These are phyloP conservation scores for Thalassiosira profunda DNA, from an alignment of 108 stramenopile species.

Conservation along the genomic window DNA sequence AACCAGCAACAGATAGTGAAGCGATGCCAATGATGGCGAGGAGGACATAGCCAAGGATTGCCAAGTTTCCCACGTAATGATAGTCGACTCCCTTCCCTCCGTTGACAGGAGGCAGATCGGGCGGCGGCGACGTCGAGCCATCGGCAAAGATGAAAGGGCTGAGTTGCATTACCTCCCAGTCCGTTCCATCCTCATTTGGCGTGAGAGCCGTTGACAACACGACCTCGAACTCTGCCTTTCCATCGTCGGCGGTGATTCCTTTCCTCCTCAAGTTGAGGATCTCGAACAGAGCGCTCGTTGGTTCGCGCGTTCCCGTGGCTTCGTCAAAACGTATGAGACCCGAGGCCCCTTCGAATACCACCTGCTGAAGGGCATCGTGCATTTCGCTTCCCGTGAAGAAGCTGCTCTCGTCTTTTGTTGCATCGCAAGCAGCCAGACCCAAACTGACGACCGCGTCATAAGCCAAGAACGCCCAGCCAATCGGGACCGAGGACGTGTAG, in stretches of 20 bases:
- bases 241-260: conserved; percentile 13
- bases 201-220: too few species aligned
- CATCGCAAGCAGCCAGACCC: conserved; percentile 58
- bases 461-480: conserved; percentile 26
- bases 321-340: conserved; percentile 43
- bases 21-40: conserved; percentile 16
- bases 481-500: too few species aligned
- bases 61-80: too few species aligned
- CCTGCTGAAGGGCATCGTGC: conserved; percentile 29
- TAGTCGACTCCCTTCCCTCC: too few species aligned
- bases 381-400: conserved; percentile 48
- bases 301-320: conserved; percentile 50
- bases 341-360: conserved; percentile 48
- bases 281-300: conserved; percentile 30
- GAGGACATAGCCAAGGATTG: too few species aligned
- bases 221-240: conserved; percentile 12
- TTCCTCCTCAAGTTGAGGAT: conserved; percentile 54
- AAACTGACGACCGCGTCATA: conserved; percentile 66
- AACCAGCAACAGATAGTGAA: conserved; percentile 39
- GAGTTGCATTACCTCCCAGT: too few species aligned
- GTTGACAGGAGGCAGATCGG: too few species aligned
- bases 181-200: too few species aligned
- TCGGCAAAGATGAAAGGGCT: conserved; percentile 41
- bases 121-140: conserved; percentile 41
- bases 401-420: too few species aligned